Conservation (phyloP, 2,329 filamentous ascomycete genomes). For the Pseudocercospora pini-densiflorae region DNA sequence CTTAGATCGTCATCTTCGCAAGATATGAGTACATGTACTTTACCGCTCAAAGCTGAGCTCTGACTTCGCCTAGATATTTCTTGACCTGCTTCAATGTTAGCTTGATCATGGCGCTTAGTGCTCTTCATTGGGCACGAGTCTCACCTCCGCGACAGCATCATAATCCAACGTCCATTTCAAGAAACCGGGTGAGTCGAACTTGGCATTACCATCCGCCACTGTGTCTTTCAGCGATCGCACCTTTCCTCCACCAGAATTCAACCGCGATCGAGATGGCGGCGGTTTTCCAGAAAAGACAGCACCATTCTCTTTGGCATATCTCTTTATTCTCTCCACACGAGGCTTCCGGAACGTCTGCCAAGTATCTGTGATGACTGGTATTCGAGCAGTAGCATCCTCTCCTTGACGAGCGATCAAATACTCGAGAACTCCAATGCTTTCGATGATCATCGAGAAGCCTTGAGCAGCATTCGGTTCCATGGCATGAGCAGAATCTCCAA, state of each 20-base stretch:
- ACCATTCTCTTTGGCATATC: slow-evolving; percentile 16
- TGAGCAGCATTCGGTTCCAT: slow-evolving; percentile 21
- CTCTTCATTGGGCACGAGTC: neutral
- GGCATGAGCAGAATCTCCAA: slow-evolving; percentile 21
- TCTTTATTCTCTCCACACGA: slow-evolving; percentile 19
- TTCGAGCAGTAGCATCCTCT: neutral
- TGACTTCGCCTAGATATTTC: neutral
- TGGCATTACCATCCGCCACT: slow-evolving; percentile 10
- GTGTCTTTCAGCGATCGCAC: slow-evolving; percentile 5
- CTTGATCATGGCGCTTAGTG: neutral
- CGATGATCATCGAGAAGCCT: slow-evolving; percentile 23
- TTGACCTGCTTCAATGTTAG: slow-evolving; percentile 1
- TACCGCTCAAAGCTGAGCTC: no score
- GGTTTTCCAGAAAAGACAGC: slow-evolving; percentile 1
- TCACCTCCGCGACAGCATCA: slow-evolving; percentile 18
- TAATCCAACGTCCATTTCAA: slow-evolving; percentile 19
- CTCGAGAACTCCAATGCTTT: slow-evolving; percentile 22
- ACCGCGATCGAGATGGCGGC: neutral
- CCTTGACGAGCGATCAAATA: slow-evolving; percentile 12
- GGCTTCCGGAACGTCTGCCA: slow-evolving; percentile 19
- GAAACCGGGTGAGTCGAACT: slow-evolving; percentile 11
- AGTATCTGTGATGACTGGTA: slow-evolving; percentile 9
- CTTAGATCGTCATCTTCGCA: no score
- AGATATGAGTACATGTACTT: no score
- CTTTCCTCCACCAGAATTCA: neutral